These are phyloP conservation scores for Blastobotrys serpentis DNA, from an alignment of 1,139 yeast genomes.

Conservation along the genomic window DNA sequence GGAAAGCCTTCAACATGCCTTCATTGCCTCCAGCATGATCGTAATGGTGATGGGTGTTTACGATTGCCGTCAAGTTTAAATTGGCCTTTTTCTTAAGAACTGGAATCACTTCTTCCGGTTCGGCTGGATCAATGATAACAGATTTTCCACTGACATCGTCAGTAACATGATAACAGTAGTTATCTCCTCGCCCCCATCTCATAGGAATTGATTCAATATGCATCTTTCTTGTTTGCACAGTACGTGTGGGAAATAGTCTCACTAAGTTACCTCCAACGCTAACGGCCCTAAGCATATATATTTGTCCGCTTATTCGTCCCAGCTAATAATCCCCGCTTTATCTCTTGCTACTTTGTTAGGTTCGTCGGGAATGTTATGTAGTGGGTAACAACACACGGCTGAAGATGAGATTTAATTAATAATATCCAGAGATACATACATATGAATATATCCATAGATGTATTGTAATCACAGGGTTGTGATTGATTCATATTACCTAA, in stretches of 20 bases:
- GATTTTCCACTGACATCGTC: conserved; percentile 68
- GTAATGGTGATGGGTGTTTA: conserved; percentile 92
- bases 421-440: too few species aligned
- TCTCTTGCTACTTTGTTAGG: background rate
- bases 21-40: conserved; percentile 93
- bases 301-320: conserved; percentile 2
- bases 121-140: conserved; percentile 92
- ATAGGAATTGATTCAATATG: conserved; percentile 78
- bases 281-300: background rate
- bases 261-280: too few species aligned
- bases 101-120: conserved; percentile 57
- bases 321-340: background rate
- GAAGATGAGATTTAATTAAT: too few species aligned
- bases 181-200: conserved; percentile 95
- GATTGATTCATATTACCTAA: too few species aligned
- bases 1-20: conserved; percentile 44
- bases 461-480: too few species aligned
- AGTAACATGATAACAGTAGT: conserved; percentile 76
- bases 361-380: background rate
- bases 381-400: background rate
- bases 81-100: conserved; percentile 42
- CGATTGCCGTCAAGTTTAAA: conserved; percentile 63
- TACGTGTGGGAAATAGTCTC: too few species aligned
- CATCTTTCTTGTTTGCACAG: conserved; percentile 52
- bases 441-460: too few species aligned